Conservation (phyloP, 495 filamentous ascomycete species). For the Annulohypoxylon nitens region DNA sequence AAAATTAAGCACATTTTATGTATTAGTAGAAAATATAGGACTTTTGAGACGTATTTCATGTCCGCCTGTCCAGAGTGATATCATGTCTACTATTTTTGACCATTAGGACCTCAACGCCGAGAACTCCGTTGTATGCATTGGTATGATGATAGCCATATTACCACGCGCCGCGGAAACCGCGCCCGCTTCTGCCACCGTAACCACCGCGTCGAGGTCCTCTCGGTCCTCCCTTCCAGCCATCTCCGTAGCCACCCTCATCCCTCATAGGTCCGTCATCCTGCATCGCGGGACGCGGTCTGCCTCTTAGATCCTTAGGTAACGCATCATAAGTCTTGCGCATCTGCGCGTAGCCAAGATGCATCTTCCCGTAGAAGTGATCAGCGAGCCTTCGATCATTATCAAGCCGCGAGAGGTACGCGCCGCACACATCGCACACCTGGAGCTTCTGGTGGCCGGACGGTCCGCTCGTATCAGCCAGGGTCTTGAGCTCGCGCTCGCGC, state of each 20-base stretch:
- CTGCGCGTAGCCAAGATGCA: slow-evolving; percentile 98
- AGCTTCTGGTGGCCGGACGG: slow-evolving; percentile 96
- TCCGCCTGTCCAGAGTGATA: slow-evolving; percentile 26
- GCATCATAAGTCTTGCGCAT: slow-evolving; percentile 92
- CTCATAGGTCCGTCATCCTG: slow-evolving; percentile 64
- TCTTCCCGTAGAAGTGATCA: slow-evolving; percentile 99
- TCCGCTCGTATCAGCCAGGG: slow-evolving; percentile 89
- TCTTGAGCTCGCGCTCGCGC: slow-evolving; percentile 89
- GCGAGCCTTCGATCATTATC: slow-evolving; percentile 95
- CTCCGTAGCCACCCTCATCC: slow-evolving; percentile 68
- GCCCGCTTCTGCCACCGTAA: slow-evolving; percentile 56
- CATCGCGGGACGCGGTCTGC: slow-evolving; percentile 69
- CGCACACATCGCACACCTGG: slow-evolving; percentile 98
- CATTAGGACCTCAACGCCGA: slow-evolving; percentile 38
- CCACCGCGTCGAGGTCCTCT: slow-evolving; percentile 61
- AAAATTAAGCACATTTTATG: slow-evolving; percentile 15
- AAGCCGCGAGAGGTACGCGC: slow-evolving; percentile 86
- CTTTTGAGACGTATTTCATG: slow-evolving; percentile 5
- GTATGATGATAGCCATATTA: slow-evolving; percentile 40
- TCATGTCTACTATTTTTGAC: slow-evolving; percentile 36
- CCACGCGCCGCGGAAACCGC: slow-evolving; percentile 61
- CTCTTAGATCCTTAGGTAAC: slow-evolving; percentile 87
- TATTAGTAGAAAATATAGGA: slow-evolving; percentile 19
- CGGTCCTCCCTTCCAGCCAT: slow-evolving; percentile 62
- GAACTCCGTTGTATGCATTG: slow-evolving; percentile 45